phyloP scores from a whole-genome alignment of 495 filamentous ascomycete species.

The Xylaria intraflava region DNA sequence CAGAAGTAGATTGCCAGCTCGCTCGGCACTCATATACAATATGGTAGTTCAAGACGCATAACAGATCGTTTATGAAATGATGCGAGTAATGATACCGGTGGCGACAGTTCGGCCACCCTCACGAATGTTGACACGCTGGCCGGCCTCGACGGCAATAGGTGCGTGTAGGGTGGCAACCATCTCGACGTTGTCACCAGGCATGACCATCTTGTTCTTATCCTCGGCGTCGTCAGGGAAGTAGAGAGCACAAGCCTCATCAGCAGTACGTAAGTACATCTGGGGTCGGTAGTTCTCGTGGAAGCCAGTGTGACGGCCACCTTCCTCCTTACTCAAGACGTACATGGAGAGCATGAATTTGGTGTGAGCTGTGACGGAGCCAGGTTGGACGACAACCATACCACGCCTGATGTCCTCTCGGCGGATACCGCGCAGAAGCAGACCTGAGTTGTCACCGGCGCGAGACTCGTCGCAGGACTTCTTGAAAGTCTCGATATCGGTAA shows the following conservation, averaged over 20 bases:
- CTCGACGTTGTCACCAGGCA: constrained; percentile 98
- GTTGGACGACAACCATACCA: constrained; percentile 85
- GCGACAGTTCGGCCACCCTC: constrained; percentile 92
- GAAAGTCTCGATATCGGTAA: constrained; percentile 99
- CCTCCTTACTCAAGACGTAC: constrained; percentile 95
- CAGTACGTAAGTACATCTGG: constrained; percentile 90
- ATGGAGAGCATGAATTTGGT: constrained; percentile 88
- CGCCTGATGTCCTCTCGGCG: constrained; percentile 87
- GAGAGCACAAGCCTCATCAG: constrained; percentile 79
- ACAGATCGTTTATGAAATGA: constrained; percentile 52
- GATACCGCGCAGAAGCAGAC: constrained; percentile 88
- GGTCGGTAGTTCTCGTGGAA: constrained; percentile 92
- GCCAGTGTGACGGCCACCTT: constrained; percentile 91
- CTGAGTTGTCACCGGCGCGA: constrained; percentile 95
- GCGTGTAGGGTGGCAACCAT: constrained; percentile 76
- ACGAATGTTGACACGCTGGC: constrained; percentile 92
- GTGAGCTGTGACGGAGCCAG: constrained; percentile 71
- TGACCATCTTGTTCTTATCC: constrained; percentile 68
- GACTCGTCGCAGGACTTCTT: constrained; percentile 97
- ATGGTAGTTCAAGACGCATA: background rate
- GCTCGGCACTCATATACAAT: constrained; percentile 14
- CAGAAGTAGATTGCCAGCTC: constrained; percentile 15
- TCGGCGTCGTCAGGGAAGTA: constrained; percentile 72
- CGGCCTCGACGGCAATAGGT: constrained; percentile 78
- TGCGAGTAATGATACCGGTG: constrained; percentile 83